Conservation (phyloP, 1,139 yeast species). For the Tardiomyces blankii region DNA sequence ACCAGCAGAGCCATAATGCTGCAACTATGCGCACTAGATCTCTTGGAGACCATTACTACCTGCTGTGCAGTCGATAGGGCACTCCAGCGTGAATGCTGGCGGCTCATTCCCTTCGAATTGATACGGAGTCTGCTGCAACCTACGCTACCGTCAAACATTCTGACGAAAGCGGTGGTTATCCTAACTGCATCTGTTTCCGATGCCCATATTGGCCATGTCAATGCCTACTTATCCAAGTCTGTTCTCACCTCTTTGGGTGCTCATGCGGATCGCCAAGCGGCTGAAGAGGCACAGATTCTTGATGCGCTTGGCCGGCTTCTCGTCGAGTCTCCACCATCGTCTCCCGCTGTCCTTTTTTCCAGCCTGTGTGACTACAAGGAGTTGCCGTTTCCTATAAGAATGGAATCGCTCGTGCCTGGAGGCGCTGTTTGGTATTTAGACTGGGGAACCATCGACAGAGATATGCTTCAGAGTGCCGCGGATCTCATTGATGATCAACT, state of each 20-base stretch:
- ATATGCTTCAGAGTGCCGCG: neutral
- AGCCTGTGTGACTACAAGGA: neutral
- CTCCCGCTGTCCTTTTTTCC: neutral
- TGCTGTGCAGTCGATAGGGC: slow-evolving; percentile 11
- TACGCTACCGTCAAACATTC: slow-evolving; percentile 5
- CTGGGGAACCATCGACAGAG: neutral
- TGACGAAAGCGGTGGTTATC: slow-evolving; percentile 4
- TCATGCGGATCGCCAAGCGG: neutral
- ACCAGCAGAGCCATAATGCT: neutral
- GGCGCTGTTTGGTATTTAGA: neutral
- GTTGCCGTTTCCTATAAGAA: neutral
- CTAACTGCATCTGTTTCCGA: slow-evolving; percentile 8
- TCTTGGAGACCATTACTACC: slow-evolving; percentile 34
- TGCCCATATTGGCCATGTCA: slow-evolving; percentile 8
- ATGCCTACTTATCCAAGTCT: neutral
- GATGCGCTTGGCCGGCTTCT: slow-evolving; percentile 2
- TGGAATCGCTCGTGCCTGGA: neutral
- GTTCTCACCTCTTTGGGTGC: neutral
- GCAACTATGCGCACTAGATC: slow-evolving; percentile 39
- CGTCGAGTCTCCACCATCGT: neutral
- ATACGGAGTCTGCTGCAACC: slow-evolving; percentile 6
- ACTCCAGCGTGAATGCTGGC: slow-evolving; percentile 8
- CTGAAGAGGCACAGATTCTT: slow-evolving; percentile 1
- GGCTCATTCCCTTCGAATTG: slow-evolving; percentile 5
- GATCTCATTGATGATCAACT: neutral